A percentile compares a stretch with the other conserved stretches of the same genome.
Conservation (phyloP, 345 rosid species). For the Eucalyptus sp. region DNA sequence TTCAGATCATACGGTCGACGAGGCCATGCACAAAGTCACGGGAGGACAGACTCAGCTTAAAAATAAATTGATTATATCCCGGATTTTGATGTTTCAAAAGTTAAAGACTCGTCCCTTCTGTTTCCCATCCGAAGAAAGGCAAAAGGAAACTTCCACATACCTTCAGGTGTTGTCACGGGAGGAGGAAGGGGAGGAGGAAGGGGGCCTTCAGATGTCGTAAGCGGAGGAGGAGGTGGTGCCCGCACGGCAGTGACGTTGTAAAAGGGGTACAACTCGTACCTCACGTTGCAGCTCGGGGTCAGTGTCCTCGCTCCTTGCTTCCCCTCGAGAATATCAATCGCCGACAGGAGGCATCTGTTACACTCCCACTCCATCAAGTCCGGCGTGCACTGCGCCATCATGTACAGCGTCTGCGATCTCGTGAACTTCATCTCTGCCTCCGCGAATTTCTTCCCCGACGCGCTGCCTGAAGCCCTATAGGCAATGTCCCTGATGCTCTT, state of each 20-base stretch:
- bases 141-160: too few species aligned
- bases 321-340: background rate
- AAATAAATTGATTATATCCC: too few species aligned
- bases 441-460: background rate
- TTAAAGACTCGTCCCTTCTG: too few species aligned
- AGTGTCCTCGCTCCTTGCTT: background rate
- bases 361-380: slow-evolving; percentile 30
- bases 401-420: slow-evolving; percentile 4
- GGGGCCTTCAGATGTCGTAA: too few species aligned
- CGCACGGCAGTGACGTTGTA: background rate
- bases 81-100: too few species aligned
- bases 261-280: background rate
- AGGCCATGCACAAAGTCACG: too few species aligned
- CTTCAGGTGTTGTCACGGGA: too few species aligned
- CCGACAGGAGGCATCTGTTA: slow-evolving; percentile 12
- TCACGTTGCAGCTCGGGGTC: slow-evolving; percentile 3
- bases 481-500: background rate
- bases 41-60: too few species aligned
- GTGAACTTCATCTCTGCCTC: slow-evolving; percentile 1
- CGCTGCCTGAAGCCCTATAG: background rate
- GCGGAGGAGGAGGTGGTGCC: too few species aligned
- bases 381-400: slow-evolving; percentile 43
- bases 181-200: too few species aligned
- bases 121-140: too few species aligned
- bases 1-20: too few species aligned